Conservation (phyloP, 164 flowering plant species). For the Dillenia turbinata region DNA sequence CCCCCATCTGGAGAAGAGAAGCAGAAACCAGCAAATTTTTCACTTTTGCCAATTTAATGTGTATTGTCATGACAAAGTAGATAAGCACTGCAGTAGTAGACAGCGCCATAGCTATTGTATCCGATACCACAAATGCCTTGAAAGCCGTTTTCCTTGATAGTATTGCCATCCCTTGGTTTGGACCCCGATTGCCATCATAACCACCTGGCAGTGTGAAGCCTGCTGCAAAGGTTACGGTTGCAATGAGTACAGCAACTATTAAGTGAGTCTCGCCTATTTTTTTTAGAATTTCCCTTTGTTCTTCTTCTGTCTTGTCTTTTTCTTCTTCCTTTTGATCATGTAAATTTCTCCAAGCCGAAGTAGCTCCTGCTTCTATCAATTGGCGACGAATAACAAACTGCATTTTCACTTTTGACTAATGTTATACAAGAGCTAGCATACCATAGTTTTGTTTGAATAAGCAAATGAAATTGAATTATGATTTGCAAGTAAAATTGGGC, state of each 20-base stretch:
- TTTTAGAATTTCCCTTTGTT: no score
- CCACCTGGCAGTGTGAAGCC: constrained; percentile 12
- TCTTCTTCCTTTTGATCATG: no score
- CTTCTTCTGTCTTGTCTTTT: no score
- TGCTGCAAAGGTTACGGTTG: constrained; percentile 7
- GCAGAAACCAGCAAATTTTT: no score
- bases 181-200: not conserved
- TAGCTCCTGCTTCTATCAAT: not conserved
- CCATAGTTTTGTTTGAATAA: no score
- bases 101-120: constrained; percentile 2
- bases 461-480: no score
- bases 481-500: no score
- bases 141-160: not conserved
- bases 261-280: not conserved
- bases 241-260: constrained; percentile 3
- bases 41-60: no score
- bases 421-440: no score
- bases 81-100: not conserved
- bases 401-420: no score
- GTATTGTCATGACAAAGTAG: not conserved
- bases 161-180: constrained; percentile 4
- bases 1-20: not conserved
- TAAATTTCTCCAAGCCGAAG: no score
- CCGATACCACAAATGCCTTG: constrained; percentile 5
- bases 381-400: not conserved